Evolutionary conservation across 2,329 filamentous ascomycete genomes (phyloP).

Genomic region (Claviceps humidiphila): DNA sequence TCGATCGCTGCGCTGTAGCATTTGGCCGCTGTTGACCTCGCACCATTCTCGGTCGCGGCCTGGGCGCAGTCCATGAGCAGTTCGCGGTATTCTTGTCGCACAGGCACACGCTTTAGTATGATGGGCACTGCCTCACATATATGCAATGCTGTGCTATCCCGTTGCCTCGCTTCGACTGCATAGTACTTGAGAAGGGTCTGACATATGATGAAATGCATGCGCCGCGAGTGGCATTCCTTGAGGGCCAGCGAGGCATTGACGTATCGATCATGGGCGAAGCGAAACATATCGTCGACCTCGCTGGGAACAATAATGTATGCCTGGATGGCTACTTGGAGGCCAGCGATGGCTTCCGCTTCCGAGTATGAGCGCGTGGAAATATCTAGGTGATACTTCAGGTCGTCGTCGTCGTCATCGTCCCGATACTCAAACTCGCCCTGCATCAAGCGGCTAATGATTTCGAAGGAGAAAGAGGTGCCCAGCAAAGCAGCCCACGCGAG

Average conservation of each 20-base stretch:
- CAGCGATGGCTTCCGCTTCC: constrained; percentile 57
- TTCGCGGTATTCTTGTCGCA: constrained; percentile 55
- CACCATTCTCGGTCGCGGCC: constrained; percentile 67
- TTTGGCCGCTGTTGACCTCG: constrained; percentile 66
- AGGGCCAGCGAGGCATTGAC: constrained; percentile 60
- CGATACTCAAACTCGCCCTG: constrained; percentile 56
- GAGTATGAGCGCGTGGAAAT: constrained; percentile 29
- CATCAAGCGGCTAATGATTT: constrained; percentile 63
- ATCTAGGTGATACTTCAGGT: constrained; percentile 14
- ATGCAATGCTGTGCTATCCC: constrained; percentile 67
- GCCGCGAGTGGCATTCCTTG: constrained; percentile 52
- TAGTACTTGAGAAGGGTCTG: constrained; percentile 67
- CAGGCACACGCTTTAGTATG: constrained; percentile 51
- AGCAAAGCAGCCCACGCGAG: constrained; percentile 78
- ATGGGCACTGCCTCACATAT: constrained; percentile 66
- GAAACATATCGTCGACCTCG: constrained; percentile 75
- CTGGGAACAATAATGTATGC: constrained; percentile 70
- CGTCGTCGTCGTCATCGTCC: constrained; percentile 34
- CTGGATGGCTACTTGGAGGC: constrained; percentile 70
- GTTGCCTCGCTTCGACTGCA: constrained; percentile 42
- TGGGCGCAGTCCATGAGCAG: constrained; percentile 69
- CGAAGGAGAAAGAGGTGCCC: constrained; percentile 74
- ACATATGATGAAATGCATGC: constrained; percentile 87
- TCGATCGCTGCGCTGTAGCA: constrained; percentile 67
- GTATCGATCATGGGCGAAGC: constrained; percentile 81